These are phyloP conservation scores for Exophiala sideris DNA, from an alignment of 2,329 filamentous ascomycete genomes.

Conservation along the genomic window DNA sequence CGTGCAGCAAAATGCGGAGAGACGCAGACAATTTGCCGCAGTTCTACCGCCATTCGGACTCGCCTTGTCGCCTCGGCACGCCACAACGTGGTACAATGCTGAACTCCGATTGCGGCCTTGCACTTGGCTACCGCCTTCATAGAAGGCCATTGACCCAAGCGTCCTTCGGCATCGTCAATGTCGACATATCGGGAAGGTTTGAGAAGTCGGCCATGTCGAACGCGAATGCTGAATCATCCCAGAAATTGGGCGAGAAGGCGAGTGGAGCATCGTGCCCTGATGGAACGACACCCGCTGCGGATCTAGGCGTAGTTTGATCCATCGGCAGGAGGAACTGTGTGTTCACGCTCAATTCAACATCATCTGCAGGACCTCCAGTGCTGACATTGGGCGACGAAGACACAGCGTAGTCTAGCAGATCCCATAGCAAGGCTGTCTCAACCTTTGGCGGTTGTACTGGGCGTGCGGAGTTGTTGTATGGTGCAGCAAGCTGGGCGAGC, in stretches of 20 bases:
- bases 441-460: conserved; percentile 16
- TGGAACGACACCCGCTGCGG: background rate
- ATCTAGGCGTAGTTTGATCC: conserved; percentile 11
- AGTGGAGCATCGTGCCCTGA: background rate
- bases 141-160: conserved; percentile 14
- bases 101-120: no score
- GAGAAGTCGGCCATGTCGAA: conserved; percentile 23
- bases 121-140: background rate
- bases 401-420: conserved; percentile 24
- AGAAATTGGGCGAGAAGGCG: conserved; percentile 2
- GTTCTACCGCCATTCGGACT: no score
- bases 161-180: conserved; percentile 12
- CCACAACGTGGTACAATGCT: no score
- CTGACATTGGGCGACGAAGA: conserved; percentile 16
- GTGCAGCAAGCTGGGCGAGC: conserved; percentile 12
- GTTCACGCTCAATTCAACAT: conserved; percentile 23
- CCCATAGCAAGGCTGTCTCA: conserved; percentile 22
- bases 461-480: background rate
- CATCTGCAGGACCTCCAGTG: conserved; percentile 12
- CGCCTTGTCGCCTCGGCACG: no score
- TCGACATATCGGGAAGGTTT: conserved; percentile 13
- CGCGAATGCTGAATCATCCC: conserved; percentile 16
- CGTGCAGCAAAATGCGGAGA: no score
- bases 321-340: conserved; percentile 24
- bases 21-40: no score